Base-by-base conservation (phyloP, 495 filamentous ascomycete species). In the Trichoderma erinaceum region DNA sequence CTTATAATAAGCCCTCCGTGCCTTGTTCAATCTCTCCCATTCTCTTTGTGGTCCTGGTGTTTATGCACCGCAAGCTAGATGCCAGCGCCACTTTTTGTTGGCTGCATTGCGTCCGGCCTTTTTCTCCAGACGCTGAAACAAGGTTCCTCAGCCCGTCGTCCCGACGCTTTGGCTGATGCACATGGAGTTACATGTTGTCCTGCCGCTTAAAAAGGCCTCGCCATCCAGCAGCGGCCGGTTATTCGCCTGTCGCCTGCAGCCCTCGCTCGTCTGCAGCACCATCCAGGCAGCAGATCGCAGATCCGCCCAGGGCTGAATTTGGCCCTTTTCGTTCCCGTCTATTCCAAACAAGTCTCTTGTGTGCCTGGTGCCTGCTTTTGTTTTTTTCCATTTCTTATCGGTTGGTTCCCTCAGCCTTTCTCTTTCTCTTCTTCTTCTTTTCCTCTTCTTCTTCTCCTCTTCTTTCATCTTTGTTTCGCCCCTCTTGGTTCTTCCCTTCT, bases 281-380 rank as follows among this genome's bases (percentile, higher is more conserved):
- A 21, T 27, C 56, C 56, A 61, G 56, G 56, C 56, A 61, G 56
- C 56, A 61, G 56, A 61, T 61, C 56, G 56, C 56, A 61, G 56
- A 61, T 61, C 56, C 56, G 56, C 56, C 52, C 56, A 61, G 56
- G 56, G 56, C 56, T 61, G 56, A 32, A 29, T 61, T 15, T 32
- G 56, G 56, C 25, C 56, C 56, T 32, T n/a, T 18, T 52, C n/a
- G 44, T 46, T 13, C 21, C 46, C 21, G 46, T 5, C 48, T 23
- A 10, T 21, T 10, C 18, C 48, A 23, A 48, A n/a, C 15, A 5
- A 8, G 15, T 48, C 10, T 18, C 15, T 48, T n/a, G 18, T 52
- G 48, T 21, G 21, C 18, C 48, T 52, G 43, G 43, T 23, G 48
- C 21, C 21, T 23, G 8, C n/a, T 52, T 21, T 52, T 1, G 21